Evolutionary conservation across 139 green algal species (phyloP).

Genomic region (Edaphochlamys debaryana): DNA sequence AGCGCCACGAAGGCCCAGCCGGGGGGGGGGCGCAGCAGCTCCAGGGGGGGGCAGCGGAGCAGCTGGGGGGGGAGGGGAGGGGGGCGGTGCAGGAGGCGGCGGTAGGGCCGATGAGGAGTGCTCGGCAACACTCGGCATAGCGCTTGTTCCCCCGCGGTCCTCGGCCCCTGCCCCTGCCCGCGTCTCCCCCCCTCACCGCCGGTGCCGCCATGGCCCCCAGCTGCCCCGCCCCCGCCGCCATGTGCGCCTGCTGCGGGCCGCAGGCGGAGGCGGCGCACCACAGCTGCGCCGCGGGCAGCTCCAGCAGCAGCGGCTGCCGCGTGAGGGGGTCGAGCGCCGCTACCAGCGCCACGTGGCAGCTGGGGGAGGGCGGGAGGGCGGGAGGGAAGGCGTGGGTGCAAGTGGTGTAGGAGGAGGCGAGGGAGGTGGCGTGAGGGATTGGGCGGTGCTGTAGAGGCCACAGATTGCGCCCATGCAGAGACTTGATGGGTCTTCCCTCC

Average conservation of each 20-base stretch:
- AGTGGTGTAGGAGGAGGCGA: too few species aligned
- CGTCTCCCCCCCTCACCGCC: too few species aligned
- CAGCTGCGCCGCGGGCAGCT: not conserved
- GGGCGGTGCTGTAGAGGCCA: too few species aligned
- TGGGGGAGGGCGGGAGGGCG: not conserved
- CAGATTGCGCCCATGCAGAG: too few species aligned
- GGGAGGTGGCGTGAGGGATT: too few species aligned
- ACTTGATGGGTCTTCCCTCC: too few species aligned
- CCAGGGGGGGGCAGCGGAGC: slow-evolving; percentile 14
- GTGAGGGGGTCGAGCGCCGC: slow-evolving; percentile 10
- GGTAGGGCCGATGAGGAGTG: too few species aligned
- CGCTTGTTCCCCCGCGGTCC: too few species aligned
- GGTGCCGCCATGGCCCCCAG: slow-evolving; percentile 1
- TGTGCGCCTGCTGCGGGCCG: not conserved
- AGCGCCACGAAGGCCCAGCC: not conserved
- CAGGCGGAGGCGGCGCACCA: slow-evolving; percentile 21
- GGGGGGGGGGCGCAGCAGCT: slow-evolving; percentile 13
- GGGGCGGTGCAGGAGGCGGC: not conserved
- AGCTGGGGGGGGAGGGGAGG: not conserved
- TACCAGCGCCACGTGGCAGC: slow-evolving; percentile 14
- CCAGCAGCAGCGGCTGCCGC: not conserved
- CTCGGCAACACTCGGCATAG: too few species aligned
- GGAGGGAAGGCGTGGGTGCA: not conserved
- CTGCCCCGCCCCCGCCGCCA: slow-evolving; percentile 16
- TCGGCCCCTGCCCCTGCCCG: not conserved